A percentile compares a stretch with the other conserved stretches of the same genome.
Evolutionary conservation across 176 grass and related monocot species (phyloP).

Genomic region (Areca catechu): DNA sequence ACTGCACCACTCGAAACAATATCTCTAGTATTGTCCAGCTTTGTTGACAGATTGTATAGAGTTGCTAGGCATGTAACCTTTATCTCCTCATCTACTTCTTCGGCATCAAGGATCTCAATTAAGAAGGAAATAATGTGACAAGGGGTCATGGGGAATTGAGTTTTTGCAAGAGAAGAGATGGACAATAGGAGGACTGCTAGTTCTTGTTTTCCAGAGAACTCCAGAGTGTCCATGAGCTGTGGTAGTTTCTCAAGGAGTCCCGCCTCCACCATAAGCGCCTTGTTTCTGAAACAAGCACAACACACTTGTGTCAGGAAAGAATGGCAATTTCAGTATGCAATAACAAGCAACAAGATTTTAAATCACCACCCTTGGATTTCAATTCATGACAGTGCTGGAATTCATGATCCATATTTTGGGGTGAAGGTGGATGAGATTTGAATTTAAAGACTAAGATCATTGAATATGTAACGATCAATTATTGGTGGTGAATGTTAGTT

Average conservation of each 20-base stretch:
- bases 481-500: no score
- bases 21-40: slow-evolving; percentile 48
- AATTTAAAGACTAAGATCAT: no score
- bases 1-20: slow-evolving; percentile 54
- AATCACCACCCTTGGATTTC: no score
- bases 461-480: no score
- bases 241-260: slow-evolving; percentile 58
- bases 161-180: slow-evolving; percentile 66
- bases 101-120: slow-evolving; percentile 14
- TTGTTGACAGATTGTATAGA: slow-evolving; percentile 59
- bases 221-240: slow-evolving; percentile 20
- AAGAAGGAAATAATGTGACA: slow-evolving; percentile 54
- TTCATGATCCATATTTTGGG: no score
- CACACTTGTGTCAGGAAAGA: no score
- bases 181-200: slow-evolving; percentile 48
- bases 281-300: slow-evolving; percentile 56
- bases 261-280: slow-evolving; percentile 56
- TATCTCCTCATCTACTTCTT: slow-evolving; percentile 17
- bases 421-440: no score
- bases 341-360: no score
- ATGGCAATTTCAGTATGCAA: no score
- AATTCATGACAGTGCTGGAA: no score
- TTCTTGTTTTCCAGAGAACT: slow-evolving; percentile 25
- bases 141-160: slow-evolving; percentile 47
- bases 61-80: slow-evolving; percentile 47